These are phyloP conservation scores for Solanum chilense DNA, from an alignment of 257 asterid species.

Conservation along the genomic window DNA sequence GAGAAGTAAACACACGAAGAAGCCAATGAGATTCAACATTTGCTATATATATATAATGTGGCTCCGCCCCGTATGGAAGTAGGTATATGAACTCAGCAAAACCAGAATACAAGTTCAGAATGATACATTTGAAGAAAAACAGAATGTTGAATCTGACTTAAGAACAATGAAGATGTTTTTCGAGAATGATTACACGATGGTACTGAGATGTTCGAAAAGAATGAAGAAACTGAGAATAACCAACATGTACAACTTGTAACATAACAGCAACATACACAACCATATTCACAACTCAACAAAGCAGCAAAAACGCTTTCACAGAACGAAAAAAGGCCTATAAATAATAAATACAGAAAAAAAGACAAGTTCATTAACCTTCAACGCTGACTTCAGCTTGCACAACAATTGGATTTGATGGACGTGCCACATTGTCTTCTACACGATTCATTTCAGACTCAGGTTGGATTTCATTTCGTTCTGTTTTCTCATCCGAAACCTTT, in stretches of 20 bases:
- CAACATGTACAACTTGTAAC: background rate
- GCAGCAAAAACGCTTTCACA: background rate
- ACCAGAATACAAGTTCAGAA: background rate
- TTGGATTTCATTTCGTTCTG: conserved; percentile 12
- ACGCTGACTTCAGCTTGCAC: conserved; percentile 23
- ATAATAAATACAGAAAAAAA: conserved; percentile 1
- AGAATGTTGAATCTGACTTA: background rate
- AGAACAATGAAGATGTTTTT: background rate
- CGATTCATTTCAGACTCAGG: conserved; percentile 10
- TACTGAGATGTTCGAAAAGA: background rate
- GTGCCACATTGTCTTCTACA: conserved; percentile 4
- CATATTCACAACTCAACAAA: conserved; percentile 4
- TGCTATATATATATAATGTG: background rate
- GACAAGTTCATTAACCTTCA: conserved; percentile 25
- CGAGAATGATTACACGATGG: background rate
- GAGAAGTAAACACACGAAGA: background rate
- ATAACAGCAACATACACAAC: background rate
- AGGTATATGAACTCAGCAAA: background rate
- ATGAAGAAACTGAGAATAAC: background rate
- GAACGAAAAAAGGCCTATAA: background rate
- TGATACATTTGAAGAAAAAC: background rate
- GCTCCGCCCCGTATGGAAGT: background rate
- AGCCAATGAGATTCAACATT: background rate
- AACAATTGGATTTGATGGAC: conserved; percentile 4
- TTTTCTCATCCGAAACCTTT: conserved; percentile 3